A percentile compares a stretch with the other conserved stretches of the same genome.
phyloP scores from a whole-genome alignment of 305 asterid genomes.

The Galium porrigens region DNA sequence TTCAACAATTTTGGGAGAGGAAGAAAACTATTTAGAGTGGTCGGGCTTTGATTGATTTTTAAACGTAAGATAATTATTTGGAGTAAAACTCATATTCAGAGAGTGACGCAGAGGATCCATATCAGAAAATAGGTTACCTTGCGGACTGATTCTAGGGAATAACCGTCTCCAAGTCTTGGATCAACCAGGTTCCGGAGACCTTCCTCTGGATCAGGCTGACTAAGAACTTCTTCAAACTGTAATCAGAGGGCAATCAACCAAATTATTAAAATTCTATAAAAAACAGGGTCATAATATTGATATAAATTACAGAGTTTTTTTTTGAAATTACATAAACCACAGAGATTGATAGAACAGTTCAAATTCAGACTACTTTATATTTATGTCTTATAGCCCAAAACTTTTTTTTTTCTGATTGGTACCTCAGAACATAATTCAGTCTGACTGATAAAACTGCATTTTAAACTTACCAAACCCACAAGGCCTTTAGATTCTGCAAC shows the following conservation, averaged over 20 bases:
- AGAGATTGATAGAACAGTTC: background rate
- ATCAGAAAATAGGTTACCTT: conserved; percentile 32
- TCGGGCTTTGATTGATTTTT: background rate
- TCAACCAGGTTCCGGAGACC: conserved; percentile 46
- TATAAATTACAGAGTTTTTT: background rate
- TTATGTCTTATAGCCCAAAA: background rate
- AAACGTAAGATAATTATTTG: background rate
- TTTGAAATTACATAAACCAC: too few relatives aligned
- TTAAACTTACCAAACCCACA: conserved; percentile 48
- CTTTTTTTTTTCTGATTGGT: too few relatives aligned
- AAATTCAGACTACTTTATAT: background rate
- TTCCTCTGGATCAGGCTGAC: conserved; percentile 36
- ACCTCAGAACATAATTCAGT: background rate
- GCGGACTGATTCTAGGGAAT: conserved; percentile 52
- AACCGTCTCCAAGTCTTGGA: conserved; percentile 61
- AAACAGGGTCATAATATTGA: background rate
- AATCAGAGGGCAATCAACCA: background rate
- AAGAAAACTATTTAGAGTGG: background rate
- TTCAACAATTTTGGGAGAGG: background rate
- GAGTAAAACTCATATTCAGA: background rate
- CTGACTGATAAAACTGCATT: background rate
- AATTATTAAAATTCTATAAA: background rate
- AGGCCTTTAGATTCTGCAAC: conserved; percentile 66
- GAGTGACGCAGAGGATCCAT: background rate
- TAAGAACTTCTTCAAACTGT: conserved; percentile 78